A percentile compares a stretch with the other conserved stretches of the same genome.
Evolutionary conservation across 495 filamentous ascomycete species (phyloP).

Genomic region (Cetradonia linearis): DNA sequence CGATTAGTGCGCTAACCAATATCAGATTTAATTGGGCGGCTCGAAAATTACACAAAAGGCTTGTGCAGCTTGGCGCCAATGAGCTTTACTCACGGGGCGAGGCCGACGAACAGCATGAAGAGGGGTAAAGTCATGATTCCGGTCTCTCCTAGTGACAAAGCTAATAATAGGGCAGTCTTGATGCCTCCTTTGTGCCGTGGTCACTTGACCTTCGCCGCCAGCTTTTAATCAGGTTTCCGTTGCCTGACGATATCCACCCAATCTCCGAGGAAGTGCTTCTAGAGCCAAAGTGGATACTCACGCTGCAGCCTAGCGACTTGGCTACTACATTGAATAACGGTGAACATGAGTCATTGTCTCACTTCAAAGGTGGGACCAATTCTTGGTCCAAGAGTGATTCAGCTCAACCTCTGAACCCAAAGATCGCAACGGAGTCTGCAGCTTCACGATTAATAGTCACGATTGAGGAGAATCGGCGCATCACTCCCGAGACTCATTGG

Average conservation of each 20-base stretch:
- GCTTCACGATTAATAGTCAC: constrained; percentile 21
- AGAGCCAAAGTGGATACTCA: constrained; percentile 67
- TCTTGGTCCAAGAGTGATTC: background rate
- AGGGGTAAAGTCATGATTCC: constrained; percentile 53
- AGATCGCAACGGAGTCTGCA: background rate
- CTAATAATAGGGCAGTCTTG: constrained; percentile 47
- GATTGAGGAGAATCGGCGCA: constrained; percentile 48
- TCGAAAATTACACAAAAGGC: constrained; percentile 74
- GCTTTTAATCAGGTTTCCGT: constrained; percentile 57
- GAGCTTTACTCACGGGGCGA: constrained; percentile 71
- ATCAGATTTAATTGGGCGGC: constrained; percentile 84
- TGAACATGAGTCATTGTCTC: background rate
- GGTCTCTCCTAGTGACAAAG: constrained; percentile 10
- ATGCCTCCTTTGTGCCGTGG: constrained; percentile 78
- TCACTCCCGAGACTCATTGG: constrained; percentile 73
- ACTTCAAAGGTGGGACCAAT: background rate
- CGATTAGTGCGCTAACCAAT: constrained; percentile 17
- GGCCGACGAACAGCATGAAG: constrained; percentile 83
- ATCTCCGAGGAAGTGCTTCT: constrained; percentile 69
- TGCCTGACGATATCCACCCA: constrained; percentile 52
- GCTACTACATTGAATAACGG: background rate
- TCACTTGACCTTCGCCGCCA: constrained; percentile 50
- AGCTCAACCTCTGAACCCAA: background rate
- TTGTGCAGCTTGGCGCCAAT: constrained; percentile 74
- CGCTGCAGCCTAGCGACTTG: constrained; percentile 20